phyloP scores from a whole-genome alignment of 108 stramenopile species.

The Discostella pseudostelligera region DNA sequence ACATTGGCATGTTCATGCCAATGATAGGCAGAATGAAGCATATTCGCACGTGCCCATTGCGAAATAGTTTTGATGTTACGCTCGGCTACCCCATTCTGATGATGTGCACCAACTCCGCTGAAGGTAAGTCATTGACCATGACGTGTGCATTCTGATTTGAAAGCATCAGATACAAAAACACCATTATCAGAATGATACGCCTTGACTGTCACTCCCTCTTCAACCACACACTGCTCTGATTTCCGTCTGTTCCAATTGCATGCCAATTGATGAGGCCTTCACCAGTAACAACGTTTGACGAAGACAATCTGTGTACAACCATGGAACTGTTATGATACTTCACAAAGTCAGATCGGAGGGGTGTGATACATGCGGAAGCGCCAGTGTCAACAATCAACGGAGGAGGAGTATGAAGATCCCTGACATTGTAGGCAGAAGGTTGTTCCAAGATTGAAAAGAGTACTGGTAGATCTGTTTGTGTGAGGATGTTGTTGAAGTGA shows the following conservation, averaged over 20 bases:
- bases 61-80: constrained; percentile 45
- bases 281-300: background rate
- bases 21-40: constrained; percentile 47
- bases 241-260: background rate
- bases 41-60: constrained; percentile 43
- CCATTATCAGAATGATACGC: constrained; percentile 37
- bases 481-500: background rate
- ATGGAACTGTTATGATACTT: background rate
- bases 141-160: constrained; percentile 15
- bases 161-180: constrained; percentile 24
- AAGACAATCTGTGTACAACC: background rate
- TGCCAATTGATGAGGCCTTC: background rate
- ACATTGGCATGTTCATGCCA: constrained; percentile 44
- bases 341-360: background rate
- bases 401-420: background rate
- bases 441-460: background rate
- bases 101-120: constrained; percentile 53
- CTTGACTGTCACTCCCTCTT: constrained; percentile 21
- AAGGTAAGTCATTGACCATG: constrained; percentile 29
- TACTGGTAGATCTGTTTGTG: background rate
- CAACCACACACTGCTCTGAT: background rate
- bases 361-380: background rate
- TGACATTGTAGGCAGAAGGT: background rate
- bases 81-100: constrained; percentile 59
- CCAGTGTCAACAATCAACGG: background rate